These are phyloP conservation scores for Taiozyma sp. DNA, from an alignment of 1,139 yeast genomes.

Conservation along the genomic window DNA sequence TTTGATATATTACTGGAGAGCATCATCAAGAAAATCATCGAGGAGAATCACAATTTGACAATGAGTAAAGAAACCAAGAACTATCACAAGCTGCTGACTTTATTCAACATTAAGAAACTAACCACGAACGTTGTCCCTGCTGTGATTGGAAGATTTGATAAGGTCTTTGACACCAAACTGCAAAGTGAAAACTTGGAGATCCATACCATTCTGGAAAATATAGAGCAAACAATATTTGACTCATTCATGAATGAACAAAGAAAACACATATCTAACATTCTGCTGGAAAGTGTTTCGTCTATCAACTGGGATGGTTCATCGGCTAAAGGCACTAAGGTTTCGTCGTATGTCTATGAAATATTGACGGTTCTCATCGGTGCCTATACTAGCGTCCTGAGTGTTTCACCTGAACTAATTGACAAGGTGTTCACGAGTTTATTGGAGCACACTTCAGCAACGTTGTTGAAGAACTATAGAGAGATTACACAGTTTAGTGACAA, in stretches of 20 bases:
- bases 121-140: constrained; percentile 40
- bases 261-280: constrained; percentile 39
- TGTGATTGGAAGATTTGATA: constrained; percentile 44
- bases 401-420: constrained; percentile 41
- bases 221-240: constrained; percentile 49
- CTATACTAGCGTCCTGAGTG: constrained; percentile 45
- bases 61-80: constrained; percentile 27
- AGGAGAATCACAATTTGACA: constrained; percentile 26
- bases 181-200: constrained; percentile 37
- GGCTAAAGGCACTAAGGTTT: constrained; percentile 35
- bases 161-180: constrained; percentile 39
- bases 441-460: constrained; percentile 37
- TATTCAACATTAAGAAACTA: constrained; percentile 49
- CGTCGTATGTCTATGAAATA: constrained; percentile 46
- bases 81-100: constrained; percentile 35
- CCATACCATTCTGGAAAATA: constrained; percentile 38
- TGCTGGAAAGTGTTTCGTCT: constrained; percentile 43
- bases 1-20: constrained; percentile 47
- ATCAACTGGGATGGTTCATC: constrained; percentile 40
- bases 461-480: constrained; percentile 41
- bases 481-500: constrained; percentile 29
- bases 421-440: constrained; percentile 42
- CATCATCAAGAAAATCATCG: constrained; percentile 39
- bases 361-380: constrained; percentile 47
- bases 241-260: constrained; percentile 47